Conservation (phyloP, 2,329 filamentous ascomycete species). For the Aureobasidium melanogenum region DNA sequence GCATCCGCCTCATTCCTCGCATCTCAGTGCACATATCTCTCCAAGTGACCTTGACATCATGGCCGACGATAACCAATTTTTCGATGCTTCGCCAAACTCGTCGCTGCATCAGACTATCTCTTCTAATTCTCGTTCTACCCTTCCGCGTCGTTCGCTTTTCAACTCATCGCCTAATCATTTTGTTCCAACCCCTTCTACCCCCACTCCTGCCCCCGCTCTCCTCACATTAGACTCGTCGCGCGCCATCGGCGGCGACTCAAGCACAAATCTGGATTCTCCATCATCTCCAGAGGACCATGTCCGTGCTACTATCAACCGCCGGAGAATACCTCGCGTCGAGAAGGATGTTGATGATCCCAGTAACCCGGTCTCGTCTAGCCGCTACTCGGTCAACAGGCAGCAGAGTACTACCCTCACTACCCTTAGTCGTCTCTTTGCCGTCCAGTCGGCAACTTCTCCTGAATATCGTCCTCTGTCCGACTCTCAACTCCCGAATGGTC, state of each 20-base stretch:
- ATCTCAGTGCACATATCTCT: not conserved
- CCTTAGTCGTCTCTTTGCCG: conserved; percentile 37
- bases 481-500: conserved; percentile 11
- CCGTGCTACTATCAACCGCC: conserved; percentile 17
- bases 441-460: conserved; percentile 28
- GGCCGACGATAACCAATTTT: conserved; percentile 10
- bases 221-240: conserved; percentile 8
- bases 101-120: not conserved
- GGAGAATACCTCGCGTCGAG: conserved; percentile 33
- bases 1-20: conserved; percentile 7
- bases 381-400: conserved; percentile 20
- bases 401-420: conserved; percentile 35
- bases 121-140: not conserved
- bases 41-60: conserved; percentile 7
- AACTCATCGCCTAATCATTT: conserved; percentile 3
- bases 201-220: conserved; percentile 8
- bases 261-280: conserved; percentile 4
- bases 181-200: conserved; percentile 3
- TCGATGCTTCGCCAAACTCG: not conserved
- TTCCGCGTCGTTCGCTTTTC: conserved; percentile 5
- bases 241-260: not conserved
- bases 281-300: conserved; percentile 17
- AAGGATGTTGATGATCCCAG: conserved; percentile 43
- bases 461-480: conserved; percentile 24
- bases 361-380: conserved; percentile 21